These are phyloP conservation scores for Agapanthus africanus DNA, from an alignment of 106 monocot species.

Conservation along the genomic window DNA sequence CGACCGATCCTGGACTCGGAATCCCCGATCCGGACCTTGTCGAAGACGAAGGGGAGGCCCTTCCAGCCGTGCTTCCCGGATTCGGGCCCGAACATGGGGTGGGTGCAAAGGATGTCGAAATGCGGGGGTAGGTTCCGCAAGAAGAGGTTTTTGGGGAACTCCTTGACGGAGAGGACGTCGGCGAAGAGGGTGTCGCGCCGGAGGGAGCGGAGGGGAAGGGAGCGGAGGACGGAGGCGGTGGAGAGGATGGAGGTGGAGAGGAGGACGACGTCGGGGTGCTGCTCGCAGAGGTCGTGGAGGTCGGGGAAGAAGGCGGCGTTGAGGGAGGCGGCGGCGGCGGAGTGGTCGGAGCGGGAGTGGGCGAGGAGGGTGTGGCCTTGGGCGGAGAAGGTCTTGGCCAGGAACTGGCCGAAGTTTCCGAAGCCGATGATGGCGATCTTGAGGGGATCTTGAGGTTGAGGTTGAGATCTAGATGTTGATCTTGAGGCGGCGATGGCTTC, in stretches of 20 bases:
- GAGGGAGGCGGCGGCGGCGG: constrained; percentile 30
- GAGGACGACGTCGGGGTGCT: constrained; percentile 65
- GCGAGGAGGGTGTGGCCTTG: constrained; percentile 63
- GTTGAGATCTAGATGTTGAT: background rate
- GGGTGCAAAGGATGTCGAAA: constrained; percentile 73
- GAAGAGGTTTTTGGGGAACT: constrained; percentile 47
- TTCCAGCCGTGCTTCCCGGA: constrained; percentile 49
- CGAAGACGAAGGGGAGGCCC: constrained; percentile 56
- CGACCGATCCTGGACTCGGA: constrained; percentile 24
- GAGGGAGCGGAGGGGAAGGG: constrained; percentile 46
- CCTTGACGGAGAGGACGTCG: constrained; percentile 73
- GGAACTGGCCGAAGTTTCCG: constrained; percentile 78
- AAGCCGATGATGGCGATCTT: constrained; percentile 78
- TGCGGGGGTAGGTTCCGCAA: constrained; percentile 27
- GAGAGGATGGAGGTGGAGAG: constrained; percentile 53
- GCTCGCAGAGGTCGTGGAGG: constrained; percentile 68
- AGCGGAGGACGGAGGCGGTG: constrained; percentile 27
- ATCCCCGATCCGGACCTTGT: constrained; percentile 40
- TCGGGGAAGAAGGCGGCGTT: constrained; percentile 45
- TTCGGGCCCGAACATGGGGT: constrained; percentile 85
- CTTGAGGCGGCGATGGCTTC: constrained; percentile 25
- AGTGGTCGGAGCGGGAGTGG: constrained; percentile 66
- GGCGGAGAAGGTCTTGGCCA: constrained; percentile 30
- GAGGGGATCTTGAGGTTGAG: constrained; percentile 12
- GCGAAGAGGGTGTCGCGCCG: constrained; percentile 56